Conservation (phyloP, 2,329 filamentous ascomycete species). For the Nemania sp. region DNA sequence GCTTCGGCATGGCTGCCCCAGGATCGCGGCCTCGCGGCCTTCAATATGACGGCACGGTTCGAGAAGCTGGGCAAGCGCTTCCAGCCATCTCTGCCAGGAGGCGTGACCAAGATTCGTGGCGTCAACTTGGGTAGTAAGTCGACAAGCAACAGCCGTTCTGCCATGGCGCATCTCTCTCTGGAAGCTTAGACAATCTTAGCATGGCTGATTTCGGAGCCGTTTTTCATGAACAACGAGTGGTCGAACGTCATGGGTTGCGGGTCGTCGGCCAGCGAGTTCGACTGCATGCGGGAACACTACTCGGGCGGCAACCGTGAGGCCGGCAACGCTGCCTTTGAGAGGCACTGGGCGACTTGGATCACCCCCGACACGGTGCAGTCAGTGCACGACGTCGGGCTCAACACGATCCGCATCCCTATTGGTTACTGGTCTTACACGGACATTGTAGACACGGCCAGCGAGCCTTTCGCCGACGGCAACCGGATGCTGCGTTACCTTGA, state of each 20-base stretch:
- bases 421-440: slow-evolving; percentile 34
- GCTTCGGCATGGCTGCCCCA: slow-evolving; percentile 40
- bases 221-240: slow-evolving; percentile 32
- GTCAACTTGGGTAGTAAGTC: slow-evolving; percentile 35
- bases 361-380: slow-evolving; percentile 31
- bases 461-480: slow-evolving; percentile 36
- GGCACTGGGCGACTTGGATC: slow-evolving; percentile 32
- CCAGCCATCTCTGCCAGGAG: slow-evolving; percentile 34
- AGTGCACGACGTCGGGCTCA: slow-evolving; percentile 32
- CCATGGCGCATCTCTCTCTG: not conserved
- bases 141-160: not conserved
- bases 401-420: slow-evolving; percentile 34
- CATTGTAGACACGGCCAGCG: slow-evolving; percentile 32
- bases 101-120: slow-evolving; percentile 33
- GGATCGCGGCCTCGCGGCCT: slow-evolving; percentile 40
- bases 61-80: slow-evolving; percentile 42
- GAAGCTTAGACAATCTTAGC: slow-evolving; percentile 18
- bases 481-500: slow-evolving; percentile 41
- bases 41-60: slow-evolving; percentile 41
- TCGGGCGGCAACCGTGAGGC: slow-evolving; percentile 27
- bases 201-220: slow-evolving; percentile 33
- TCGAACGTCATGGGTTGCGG: slow-evolving; percentile 31
- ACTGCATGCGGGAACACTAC: slow-evolving; percentile 34
- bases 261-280: slow-evolving; percentile 28
- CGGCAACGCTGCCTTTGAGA: slow-evolving; percentile 31